Base-by-base conservation (phyloP, 2,329 filamentous ascomycete genomes). In the Fusarium ramigenum region DNA sequence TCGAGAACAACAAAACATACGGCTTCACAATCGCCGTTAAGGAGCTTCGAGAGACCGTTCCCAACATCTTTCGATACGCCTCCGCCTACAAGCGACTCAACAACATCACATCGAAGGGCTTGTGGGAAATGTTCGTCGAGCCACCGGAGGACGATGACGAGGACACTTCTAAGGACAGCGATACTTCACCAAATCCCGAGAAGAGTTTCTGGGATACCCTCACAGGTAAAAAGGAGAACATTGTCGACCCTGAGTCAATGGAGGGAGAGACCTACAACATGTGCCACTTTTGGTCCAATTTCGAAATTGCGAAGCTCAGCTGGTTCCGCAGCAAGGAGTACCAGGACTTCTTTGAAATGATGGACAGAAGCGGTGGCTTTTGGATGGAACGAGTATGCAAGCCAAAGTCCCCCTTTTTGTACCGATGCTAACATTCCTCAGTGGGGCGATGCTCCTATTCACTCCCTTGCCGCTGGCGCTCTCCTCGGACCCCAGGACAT, bases 261-360 rank as follows among this genome's bases (percentile, higher is more conserved):
- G 96, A 98, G 81, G 94, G 95, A 72, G 96, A 99, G 82, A 93
- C 92, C 78, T 99, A 99, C 87, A 99, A 99, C 85, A 99, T 99
- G 96, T 99, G 96, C 82, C 96, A 99, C 86, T 99, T 98, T 87
- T 99, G 96, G 96, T 97, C 95, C 82, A 99, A 99, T 83, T 99
- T 99, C 77, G 96, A 99, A 83, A 99, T 99, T 84, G 96, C 96
- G 19, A 91, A 92, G 67, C 89, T 99, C 69, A 93, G 94, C 84
- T 99, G 95, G 91, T 98, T 98, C 89, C 91, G 96, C 77, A 98
- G 95, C 86, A 96, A 97, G 84, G 93, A 95, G 80, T 99, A 99
- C 81, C 93, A 97, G 78, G 96, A 98, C 75, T 99, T 99, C 83
- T 99, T 99, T 83, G 88, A 98, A 79, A 97, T 97, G 93, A 98